Base-by-base conservation (phyloP, 2,329 filamentous ascomycete genomes). In the Cladophialophora exuberans region DNA sequence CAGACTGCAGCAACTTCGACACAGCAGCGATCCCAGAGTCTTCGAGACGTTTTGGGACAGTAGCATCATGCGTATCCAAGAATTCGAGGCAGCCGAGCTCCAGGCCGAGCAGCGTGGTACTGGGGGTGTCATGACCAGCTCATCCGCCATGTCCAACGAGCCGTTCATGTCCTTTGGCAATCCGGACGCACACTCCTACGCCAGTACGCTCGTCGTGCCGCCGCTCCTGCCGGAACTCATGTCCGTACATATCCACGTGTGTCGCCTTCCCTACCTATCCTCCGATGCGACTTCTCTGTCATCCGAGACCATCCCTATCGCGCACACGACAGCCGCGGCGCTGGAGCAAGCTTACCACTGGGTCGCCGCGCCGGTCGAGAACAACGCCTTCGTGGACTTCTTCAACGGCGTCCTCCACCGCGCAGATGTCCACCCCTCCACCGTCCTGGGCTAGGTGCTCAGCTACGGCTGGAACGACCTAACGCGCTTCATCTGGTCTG, bases 401-500 rank as follows among this genome's bases (percentile, higher is more conserved):
- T 46, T 57, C 35, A 13, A 4, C 13, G 59, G 56, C 11, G 30
- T 62, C 17, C 53, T 43, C 25, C 22, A 26, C 10, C 59, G 61
- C 20, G 49, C 55, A 18, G 36, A 51, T 13, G 20, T 48, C 15
- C n/a, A 38, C n/a, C 11, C 48, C 2, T 33, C 42, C 13, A 41
- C 43, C 10, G 44, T 57, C 15, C 15, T 60, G 7, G 54, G 52
- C 23, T 56, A 52, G 26, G 46, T 58, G 13, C 44, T 63, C 38
- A 55, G 55, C 43, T 63, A 63, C 35, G 58, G 61, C 9, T 63
- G 59, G 59, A 61, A 60, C 33, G 59, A 62, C 18, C 22, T 35
- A n/a, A 42, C 44, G 23, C 56, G 59, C 31, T 57, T 54, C 39
- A 26, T 61, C 23, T 51, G 35, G 4, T 52, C 54, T 3, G 58